Evolutionary conservation across 1,284 basidiomycete genomes (phyloP).

Genomic region (Cutaneotrichosporon cavernicola): DNA sequence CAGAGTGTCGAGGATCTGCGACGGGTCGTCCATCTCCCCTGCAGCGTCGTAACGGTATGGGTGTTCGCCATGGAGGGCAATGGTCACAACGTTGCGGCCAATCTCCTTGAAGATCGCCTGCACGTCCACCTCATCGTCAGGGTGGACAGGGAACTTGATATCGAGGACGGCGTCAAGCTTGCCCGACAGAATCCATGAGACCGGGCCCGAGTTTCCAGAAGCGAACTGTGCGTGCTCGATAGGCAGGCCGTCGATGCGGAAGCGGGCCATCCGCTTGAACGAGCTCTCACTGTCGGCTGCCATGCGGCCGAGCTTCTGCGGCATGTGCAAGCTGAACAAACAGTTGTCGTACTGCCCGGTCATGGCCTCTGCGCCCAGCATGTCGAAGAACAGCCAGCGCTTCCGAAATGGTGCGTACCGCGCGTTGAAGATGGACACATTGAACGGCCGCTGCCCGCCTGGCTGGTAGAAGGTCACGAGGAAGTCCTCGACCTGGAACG

Average conservation of each 20-base stretch:
- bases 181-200: constrained; percentile 95
- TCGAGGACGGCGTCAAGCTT: constrained; percentile 96
- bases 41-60: constrained; percentile 41
- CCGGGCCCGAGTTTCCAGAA: constrained; percentile 73
- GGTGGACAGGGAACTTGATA: constrained; percentile 90
- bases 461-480: constrained; percentile 95
- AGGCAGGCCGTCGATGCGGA: constrained; percentile 94
- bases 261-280: constrained; percentile 86
- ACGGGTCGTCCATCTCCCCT: constrained; percentile 18
- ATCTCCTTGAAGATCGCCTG: constrained; percentile 89
- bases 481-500: constrained; percentile 85
- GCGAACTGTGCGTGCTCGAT: constrained; percentile 93
- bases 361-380: constrained; percentile 85
- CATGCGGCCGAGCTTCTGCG: constrained; percentile 83
- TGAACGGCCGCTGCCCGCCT: constrained; percentile 86
- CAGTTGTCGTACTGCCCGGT: constrained; percentile 99
- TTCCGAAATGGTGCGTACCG: constrained; percentile 81
- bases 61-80: constrained; percentile 49
- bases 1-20: constrained; percentile 56
- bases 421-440: constrained; percentile 93
- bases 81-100: constrained; percentile 70
- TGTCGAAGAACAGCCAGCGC: constrained; percentile 94
- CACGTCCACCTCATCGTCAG: constrained; percentile 67
- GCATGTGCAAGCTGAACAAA: constrained; percentile 92
- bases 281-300: constrained; percentile 71